Evolutionary conservation across 805 yeast species (phyloP), one percentile per base, ranked within the genome.

Genomic region (Nematodospora valgi): DNA sequence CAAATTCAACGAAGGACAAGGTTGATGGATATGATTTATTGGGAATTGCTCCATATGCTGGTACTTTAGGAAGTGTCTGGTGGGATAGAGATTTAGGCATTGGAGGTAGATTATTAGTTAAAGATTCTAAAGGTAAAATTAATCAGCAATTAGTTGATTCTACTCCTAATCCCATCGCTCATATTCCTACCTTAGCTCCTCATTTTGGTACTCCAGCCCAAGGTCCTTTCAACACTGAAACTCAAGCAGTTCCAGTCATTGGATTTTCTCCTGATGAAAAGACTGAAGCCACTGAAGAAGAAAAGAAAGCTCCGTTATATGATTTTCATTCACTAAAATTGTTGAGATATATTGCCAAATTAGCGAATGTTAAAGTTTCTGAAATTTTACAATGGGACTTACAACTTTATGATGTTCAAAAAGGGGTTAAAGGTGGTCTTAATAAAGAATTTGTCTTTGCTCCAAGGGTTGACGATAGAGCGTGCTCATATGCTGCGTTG

Each of bases 21-120:
- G 76, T 80, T 11, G 88, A 83, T 38, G 94, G 94, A 20, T 86
- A 74, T 56, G 86, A 83, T 45, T 60, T 82, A 31, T 64, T 86
- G 20, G 96, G 94, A 5, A 86, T 84, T 25, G 91, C 95, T 0
- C 87, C 91, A 2, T 86, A 86, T 55, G 78, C 86, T 14, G 93
- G 93, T 22, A 80, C 85, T 2, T 57, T 82, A 45, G 64, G 68
- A 20, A 68, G 69, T 15, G 58, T 76, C 27, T 82, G 94, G 88
- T 78, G 85, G 72, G 95, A 86, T 57, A 74, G 95, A 55, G 96
- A 86, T 56, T 71, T 86, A 40, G 93, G 94, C 30, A 57, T 86
- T 42, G 95, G 88, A 33, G 96, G 96, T 30, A 70, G 86, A 40
- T 72, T 86, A 16, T 63, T 84, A 34, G 74, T 77, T 35, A 72